These are phyloP conservation scores for Geopyxis carbonaria DNA, from an alignment of 495 filamentous ascomycete species.

Conservation along the genomic window DNA sequence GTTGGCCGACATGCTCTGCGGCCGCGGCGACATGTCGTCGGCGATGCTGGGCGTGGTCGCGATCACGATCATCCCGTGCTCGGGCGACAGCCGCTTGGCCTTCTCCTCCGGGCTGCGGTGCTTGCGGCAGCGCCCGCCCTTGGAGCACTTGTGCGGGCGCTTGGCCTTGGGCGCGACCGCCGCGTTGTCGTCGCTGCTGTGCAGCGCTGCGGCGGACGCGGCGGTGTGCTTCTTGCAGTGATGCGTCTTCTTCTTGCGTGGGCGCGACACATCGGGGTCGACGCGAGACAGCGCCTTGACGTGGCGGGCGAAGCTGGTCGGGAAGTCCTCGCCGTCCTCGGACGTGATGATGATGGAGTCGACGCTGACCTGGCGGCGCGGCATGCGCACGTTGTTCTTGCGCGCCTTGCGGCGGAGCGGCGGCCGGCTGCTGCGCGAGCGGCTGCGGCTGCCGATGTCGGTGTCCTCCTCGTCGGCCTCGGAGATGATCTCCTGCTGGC, in stretches of 20 bases:
- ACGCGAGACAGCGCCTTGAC: constrained; percentile 1
- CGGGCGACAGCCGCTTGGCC: constrained; percentile 1
- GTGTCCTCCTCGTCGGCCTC: constrained; percentile 3
- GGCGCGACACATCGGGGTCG: constrained; percentile 1
- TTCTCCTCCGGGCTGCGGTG: constrained; percentile 43
- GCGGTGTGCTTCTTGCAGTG: constrained; percentile 27
- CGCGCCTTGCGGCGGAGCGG: constrained; percentile 16
- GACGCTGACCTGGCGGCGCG: constrained; percentile 13
- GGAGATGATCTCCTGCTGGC: background rate
- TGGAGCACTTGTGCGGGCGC: constrained; percentile 62
- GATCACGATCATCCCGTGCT: constrained; percentile 24
- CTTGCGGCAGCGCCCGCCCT: constrained; percentile 77
- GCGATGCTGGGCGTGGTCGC: constrained; percentile 25
- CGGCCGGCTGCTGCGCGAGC: constrained; percentile 7
- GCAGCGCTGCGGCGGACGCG: constrained; percentile 12
- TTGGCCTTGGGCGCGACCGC: constrained; percentile 26
- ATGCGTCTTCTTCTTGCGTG: constrained; percentile 24
- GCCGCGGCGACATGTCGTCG: constrained; percentile 24
- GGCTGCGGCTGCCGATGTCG: background rate
- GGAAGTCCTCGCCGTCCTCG: constrained; percentile 5
- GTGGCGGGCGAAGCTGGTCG: background rate
- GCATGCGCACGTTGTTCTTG: constrained; percentile 20
- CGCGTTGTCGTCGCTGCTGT: constrained; percentile 25
- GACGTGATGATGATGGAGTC: constrained; percentile 18
- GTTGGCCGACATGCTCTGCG: constrained; percentile 18